phyloP scores from a whole-genome alignment of 2,329 filamentous ascomycete species.

The Botrytis medusae region DNA sequence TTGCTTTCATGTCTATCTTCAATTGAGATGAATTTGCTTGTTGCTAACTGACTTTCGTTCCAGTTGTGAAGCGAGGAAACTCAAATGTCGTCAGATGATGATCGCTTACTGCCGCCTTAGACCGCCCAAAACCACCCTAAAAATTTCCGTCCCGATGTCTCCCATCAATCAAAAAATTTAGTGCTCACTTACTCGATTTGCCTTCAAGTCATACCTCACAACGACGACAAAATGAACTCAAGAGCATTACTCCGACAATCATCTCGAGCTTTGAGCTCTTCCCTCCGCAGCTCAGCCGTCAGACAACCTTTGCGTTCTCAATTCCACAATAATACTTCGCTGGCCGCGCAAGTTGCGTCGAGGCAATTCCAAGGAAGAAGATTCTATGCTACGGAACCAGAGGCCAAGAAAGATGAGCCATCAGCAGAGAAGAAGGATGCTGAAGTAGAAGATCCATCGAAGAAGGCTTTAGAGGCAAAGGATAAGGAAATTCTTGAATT shows the following conservation, averaged over 20 bases:
- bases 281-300: constrained; percentile 32
- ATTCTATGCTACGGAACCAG: constrained; percentile 45
- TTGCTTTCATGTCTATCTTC: not conserved
- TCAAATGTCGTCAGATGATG: constrained; percentile 6
- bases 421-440: constrained; percentile 41
- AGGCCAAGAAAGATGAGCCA: constrained; percentile 46
- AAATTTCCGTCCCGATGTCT: constrained; percentile 22
- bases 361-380: constrained; percentile 27
- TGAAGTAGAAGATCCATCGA: constrained; percentile 50
- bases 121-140: constrained; percentile 19
- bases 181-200: constrained; percentile 8
- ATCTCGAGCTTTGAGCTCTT: constrained; percentile 44
- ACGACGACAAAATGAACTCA: constrained; percentile 47
- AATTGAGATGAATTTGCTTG: not conserved
- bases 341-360: constrained; percentile 15
- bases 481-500: constrained; percentile 74
- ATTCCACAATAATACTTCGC: constrained; percentile 24
- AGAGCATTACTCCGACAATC: constrained; percentile 50
- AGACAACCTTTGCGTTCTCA: constrained; percentile 27
- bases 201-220: constrained; percentile 19
- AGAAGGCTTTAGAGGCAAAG: constrained; percentile 70
- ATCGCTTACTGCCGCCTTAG: constrained; percentile 2
- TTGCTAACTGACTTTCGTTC: not conserved
- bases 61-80: not conserved
- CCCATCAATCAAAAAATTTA: constrained; percentile 24